phyloP scores from a whole-genome alignment of 331 rosid species.

The Spiraea crenata region DNA sequence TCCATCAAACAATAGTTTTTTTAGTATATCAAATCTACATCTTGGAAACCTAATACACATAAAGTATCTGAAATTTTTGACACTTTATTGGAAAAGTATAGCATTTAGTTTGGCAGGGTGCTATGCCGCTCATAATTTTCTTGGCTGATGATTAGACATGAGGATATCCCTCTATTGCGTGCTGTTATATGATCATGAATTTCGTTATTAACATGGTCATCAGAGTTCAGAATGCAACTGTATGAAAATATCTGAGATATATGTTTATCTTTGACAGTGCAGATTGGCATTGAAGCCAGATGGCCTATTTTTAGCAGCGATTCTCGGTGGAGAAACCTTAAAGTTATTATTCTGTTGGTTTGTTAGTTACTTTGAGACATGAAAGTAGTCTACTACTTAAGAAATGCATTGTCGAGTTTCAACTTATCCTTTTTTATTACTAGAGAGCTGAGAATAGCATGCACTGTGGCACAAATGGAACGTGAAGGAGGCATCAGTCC shows the following conservation, averaged over 20 bases:
- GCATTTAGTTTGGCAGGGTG: not conserved
- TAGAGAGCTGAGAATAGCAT: slow-evolving; percentile 96
- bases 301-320: slow-evolving; percentile 90
- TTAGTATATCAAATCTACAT: not conserved
- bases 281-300: slow-evolving; percentile 93
- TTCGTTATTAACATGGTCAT: not conserved
- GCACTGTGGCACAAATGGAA: slow-evolving; percentile 98
- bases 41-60: not conserved
- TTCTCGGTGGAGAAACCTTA: slow-evolving; percentile 95
- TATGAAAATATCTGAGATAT: slow-evolving; percentile 10
- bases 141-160: not conserved
- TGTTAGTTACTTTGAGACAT: slow-evolving; percentile 5
- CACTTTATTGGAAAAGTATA: not conserved
- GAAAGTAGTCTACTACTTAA: slow-evolving; percentile 12
- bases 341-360: slow-evolving; percentile 44
- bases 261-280: slow-evolving; percentile 59
- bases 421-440: slow-evolving; percentile 24
- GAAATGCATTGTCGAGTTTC: slow-evolving; percentile 25
- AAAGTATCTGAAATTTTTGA: not conserved
- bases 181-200: not conserved
- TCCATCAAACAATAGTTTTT: not conserved
- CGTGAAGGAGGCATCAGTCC: slow-evolving; percentile 99
- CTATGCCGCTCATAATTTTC: not conserved
- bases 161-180: not conserved
- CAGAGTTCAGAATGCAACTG: not conserved